A percentile compares a stretch with the other conserved stretches of the same genome.
Conservation (phyloP, 108 stramenopile genomes). For the Poteriospumella lacustris region DNA sequence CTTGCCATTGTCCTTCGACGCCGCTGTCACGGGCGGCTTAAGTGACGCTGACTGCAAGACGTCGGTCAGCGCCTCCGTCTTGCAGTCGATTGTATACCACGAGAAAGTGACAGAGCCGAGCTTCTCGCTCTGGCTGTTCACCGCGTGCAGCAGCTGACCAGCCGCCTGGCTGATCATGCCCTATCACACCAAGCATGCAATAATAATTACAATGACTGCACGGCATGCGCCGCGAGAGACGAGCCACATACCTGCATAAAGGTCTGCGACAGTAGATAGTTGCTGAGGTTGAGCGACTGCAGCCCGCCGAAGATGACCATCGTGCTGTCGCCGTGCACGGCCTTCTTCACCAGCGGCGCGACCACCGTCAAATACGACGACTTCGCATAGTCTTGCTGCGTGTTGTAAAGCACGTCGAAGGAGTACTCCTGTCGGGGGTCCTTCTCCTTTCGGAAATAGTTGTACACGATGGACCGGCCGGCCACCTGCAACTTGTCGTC, state of each 20-base stretch:
- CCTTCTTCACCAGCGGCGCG: not conserved
- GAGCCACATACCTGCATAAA: too few relatives aligned
- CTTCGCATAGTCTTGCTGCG: not conserved
- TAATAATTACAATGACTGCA: too few relatives aligned
- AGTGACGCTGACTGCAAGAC: not conserved
- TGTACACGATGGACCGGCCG: too few relatives aligned
- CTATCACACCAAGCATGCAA: too few relatives aligned
- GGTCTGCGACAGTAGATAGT: not conserved
- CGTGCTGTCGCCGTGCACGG: not conserved
- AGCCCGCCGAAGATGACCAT: not conserved
- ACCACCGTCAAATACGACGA: not conserved
- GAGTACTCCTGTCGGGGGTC: too few relatives aligned
- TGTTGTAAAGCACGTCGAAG: not conserved
- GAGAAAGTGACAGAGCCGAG: constrained; percentile 4
- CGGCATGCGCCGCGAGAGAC: too few relatives aligned
- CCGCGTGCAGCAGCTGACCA: not conserved
- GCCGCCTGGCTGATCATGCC: not conserved
- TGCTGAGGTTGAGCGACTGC: not conserved
- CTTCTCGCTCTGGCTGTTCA: not conserved
- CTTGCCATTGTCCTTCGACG: not conserved
- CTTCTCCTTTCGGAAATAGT: too few relatives aligned
- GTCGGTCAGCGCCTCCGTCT: not conserved
- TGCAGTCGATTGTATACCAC: constrained; percentile 24
- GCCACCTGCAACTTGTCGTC: too few relatives aligned
- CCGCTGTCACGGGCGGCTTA: not conserved